Base-by-base conservation (phyloP, 164 flowering plant species). In the Litsea cubeba region DNA sequence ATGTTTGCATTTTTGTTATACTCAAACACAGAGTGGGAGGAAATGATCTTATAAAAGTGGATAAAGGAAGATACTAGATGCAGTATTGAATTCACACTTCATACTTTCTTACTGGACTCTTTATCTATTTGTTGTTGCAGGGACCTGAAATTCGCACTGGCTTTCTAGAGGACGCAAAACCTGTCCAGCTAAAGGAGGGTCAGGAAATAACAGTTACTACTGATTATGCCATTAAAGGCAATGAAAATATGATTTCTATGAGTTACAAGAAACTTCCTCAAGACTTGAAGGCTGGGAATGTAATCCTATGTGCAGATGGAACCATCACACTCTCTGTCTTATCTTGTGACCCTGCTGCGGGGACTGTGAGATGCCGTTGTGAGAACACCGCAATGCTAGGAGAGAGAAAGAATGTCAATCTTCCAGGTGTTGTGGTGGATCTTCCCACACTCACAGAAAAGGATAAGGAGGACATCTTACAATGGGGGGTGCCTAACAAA, bases 81-180 rank as follows among this genome's bases (percentile, higher is more conserved):
- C 46, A 40, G 11, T 7, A 40, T 40, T 11, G 46, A 40, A 40
- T 40, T 40, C 46, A 23, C 28, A 25, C 71, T 22, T 50, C 3
- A 2, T 49, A 11, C 24, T 70, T 51, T 15, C 18, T 25, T 14
- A 11, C 67, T 23, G n/a, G n/a, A 62, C 24, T 20, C n/a, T 23
- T 62, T n/a, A 5, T 40, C 17, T 8, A 32, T 18, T 60, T 68
- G 12, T 69, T 78, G 20, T 74, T 80, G 76, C 84, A 91, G 96
- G 96, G 96, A 69, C 96, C 96, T 62, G 96, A 91, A 82, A 91
- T 91, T 79, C 88, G 96, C 70, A 91, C 96, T 71, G 96, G 96
- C 50, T 91, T 91, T 74, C 78, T 91, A 4, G 83, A 88, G 83
- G 96, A 87, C 81, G 86, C 65, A 8, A 91, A 91, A 76, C 90